A percentile compares a stretch with the other conserved stretches of the same genome.
phyloP scores from a whole-genome alignment of 2,329 filamentous ascomycete species.

The Tolypocladium sp. region DNA sequence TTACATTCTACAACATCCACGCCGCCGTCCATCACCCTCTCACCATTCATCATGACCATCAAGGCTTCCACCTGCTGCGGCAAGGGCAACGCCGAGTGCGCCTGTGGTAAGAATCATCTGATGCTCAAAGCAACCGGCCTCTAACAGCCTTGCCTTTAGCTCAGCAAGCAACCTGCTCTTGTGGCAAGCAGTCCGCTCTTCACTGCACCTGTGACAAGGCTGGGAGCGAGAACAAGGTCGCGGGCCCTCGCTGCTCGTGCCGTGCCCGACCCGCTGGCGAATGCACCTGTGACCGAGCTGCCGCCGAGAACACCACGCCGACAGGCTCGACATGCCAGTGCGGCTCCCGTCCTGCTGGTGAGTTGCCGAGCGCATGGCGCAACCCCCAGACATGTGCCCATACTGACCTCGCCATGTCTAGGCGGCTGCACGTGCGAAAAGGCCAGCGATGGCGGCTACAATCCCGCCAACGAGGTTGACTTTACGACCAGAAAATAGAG shows the following conservation, averaged over 20 bases:
- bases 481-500: conserved; percentile 63
- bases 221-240: conserved; percentile 60
- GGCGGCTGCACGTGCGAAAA: conserved; percentile 79
- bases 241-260: conserved; percentile 74
- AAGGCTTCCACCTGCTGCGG: conserved; percentile 46
- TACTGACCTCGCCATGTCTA: conserved; percentile 17
- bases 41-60: conserved; percentile 20
- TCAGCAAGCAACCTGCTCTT: conserved; percentile 69
- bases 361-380: conserved; percentile 17
- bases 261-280: conserved; percentile 68
- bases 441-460: conserved; percentile 49
- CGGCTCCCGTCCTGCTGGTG: conserved; percentile 64
- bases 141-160: conserved; percentile 25
- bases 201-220: conserved; percentile 81
- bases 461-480: conserved; percentile 66
- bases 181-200: conserved; percentile 78
- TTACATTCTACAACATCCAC: background rate
- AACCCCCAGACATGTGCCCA: background rate
- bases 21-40: background rate
- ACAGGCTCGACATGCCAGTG: conserved; percentile 62
- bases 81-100: conserved; percentile 41
- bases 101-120: conserved; percentile 41
- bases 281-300: conserved; percentile 71
- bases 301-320: conserved; percentile 57
- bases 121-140: background rate